Evolutionary conservation across 192 early-diverging fungal genomes (phyloP), one percentile per base, ranked within the genome.

Genomic region (Coemansia sp.): DNA sequence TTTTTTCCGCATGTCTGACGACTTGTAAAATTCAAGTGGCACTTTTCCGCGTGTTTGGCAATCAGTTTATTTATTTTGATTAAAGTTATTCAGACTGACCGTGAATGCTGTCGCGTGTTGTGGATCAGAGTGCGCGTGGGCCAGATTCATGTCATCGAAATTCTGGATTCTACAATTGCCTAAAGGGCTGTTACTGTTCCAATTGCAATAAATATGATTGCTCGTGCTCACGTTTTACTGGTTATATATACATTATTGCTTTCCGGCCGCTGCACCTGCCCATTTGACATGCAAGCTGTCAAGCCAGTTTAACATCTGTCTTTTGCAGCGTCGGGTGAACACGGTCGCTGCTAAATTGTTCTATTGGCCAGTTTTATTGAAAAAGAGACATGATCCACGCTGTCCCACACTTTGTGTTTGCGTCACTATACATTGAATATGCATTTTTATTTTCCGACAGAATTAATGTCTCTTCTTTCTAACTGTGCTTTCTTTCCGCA

Each of bases 381-480:
- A 31, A 31, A 31, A 31, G 28, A 31, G 28, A 31, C 28, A 6
- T 7, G 4, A 31, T 31, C 28, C 28, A 31, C 28, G 28, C 25
- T 53, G 23, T 54, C 52, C 52, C 52, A 54, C 52, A 54, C 25
- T 52, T 52, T 14, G 7, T 31, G 31, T 31, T 42, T 42, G 14
- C 40, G 40, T 42, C 40, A 42, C 15, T 14, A 14, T 42, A 42
- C 40, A 42, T 42, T 42, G 15, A 42, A n/a, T 42, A 42, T 15
- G 15, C n/a, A n/a, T 42, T 42, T 42, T 42, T 42, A 11, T n/a
- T 42, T 42, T 42, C 40, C 40, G 40, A 42, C 15, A n/a, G 40
- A 42, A 15, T 42, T 42, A 15, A 15, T 42, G 40, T 42, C 15
- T 42, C 15, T 40, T 40, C 14, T 42, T 42, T 42, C 8, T 9